Evolutionary conservation across 2,329 filamentous ascomycete genomes (phyloP).

Genomic region (Pezicula neosporulosa): DNA sequence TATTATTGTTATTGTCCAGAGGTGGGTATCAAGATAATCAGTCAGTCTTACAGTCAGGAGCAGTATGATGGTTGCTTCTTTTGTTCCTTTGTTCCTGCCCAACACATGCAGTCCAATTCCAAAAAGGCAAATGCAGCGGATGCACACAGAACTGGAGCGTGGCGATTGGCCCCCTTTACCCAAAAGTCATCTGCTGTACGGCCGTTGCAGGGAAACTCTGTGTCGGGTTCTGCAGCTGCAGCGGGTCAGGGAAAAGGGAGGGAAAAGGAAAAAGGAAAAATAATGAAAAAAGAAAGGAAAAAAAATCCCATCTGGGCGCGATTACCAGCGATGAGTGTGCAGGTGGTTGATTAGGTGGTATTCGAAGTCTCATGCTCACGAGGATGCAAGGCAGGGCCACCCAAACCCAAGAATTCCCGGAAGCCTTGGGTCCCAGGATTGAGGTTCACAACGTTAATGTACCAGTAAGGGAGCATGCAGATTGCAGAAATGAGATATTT

Average conservation of each 20-base stretch:
- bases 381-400: too few species aligned
- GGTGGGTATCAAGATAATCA: too few species aligned
- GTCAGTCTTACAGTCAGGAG: too few species aligned
- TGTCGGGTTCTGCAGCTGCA: background rate
- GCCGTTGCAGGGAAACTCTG: background rate
- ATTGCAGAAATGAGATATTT: background rate
- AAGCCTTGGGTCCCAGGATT: background rate
- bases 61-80: background rate
- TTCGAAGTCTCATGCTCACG: too few species aligned
- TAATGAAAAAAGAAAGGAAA: background rate
- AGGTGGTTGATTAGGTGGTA: too few species aligned
- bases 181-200: background rate
- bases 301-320: too few species aligned
- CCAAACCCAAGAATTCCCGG: too few species aligned
- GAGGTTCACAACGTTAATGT: conserved; percentile 1
- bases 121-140: background rate
- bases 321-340: too few species aligned
- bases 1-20: too few species aligned
- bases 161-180: background rate
- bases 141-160: background rate
- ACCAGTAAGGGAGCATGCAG: background rate
- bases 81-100: background rate
- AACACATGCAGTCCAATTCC: background rate
- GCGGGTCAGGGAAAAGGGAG: background rate
- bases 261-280: background rate